phyloP scores from a whole-genome alignment of 352 stramenopile genomes.

The Phytophthora idaei region DNA sequence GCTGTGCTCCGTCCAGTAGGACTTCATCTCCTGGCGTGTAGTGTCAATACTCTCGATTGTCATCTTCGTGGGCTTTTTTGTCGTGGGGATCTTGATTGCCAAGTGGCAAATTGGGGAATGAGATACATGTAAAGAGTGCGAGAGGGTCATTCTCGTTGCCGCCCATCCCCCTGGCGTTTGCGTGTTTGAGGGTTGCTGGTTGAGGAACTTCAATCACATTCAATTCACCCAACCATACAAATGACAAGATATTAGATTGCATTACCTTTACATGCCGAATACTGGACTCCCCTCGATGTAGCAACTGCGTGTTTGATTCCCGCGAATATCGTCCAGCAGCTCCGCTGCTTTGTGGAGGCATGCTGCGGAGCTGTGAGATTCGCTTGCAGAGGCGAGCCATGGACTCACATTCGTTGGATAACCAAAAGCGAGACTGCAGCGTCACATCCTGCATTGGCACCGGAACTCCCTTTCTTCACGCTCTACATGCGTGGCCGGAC shows the following conservation, averaged over 20 bases:
- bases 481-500: constrained; percentile 15
- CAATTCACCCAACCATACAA: constrained; percentile 8
- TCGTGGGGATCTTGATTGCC: constrained; percentile 4
- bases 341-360: no score
- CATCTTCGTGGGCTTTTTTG: constrained; percentile 35
- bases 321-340: not conserved
- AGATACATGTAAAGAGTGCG: not conserved
- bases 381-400: no score
- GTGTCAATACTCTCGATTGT: constrained; percentile 39
- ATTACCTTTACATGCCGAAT: constrained; percentile 10
- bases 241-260: not conserved
- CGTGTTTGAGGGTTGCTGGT: constrained; percentile 36
- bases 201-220: constrained; percentile 18
- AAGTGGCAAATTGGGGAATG: constrained; percentile 28
- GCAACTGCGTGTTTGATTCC: constrained; percentile 34
- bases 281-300: constrained; percentile 6
- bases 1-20: constrained; percentile 79
- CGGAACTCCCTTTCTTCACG: constrained; percentile 12
- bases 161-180: constrained; percentile 21
- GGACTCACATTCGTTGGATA: constrained; percentile 13
- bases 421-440: constrained; percentile 14
- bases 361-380: no score
- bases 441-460: constrained; percentile 20
- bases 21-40: constrained; percentile 78
- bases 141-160: not conserved